A percentile compares a stretch with the other conserved stretches of the same genome.
Evolutionary conservation across 768 basidiomycete species (phyloP).

Genomic region (Macrolepiota albuminosa): DNA sequence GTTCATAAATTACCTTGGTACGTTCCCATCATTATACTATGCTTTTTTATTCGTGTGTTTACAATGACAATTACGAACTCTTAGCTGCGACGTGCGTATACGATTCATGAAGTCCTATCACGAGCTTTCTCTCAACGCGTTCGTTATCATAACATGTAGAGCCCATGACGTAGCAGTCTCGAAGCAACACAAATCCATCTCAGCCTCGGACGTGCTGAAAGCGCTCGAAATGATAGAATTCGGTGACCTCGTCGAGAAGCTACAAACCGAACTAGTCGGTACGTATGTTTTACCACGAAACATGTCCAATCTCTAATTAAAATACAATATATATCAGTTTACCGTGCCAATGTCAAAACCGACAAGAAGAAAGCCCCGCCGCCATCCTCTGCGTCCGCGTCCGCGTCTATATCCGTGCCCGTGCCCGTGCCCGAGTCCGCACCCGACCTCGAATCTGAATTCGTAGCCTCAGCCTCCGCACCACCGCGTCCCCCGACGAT

Average conservation of each 20-base stretch:
- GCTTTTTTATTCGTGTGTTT: too few relatives aligned
- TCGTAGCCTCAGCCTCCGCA: constrained; percentile 14
- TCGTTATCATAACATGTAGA: constrained; percentile 36
- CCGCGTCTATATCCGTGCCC: constrained; percentile 13
- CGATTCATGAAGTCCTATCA: too few relatives aligned
- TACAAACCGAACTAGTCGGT: constrained; percentile 66
- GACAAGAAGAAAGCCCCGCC: constrained; percentile 47
- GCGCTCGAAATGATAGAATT: constrained; percentile 79
- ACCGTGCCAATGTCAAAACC: constrained; percentile 57
- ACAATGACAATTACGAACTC: too few relatives aligned
- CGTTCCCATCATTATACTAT: too few relatives aligned
- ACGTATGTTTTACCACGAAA: constrained; percentile 14
- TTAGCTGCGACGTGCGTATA: too few relatives aligned
- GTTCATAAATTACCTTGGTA: constrained; percentile 82
- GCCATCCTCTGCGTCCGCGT: constrained; percentile 18
- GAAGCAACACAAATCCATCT: constrained; percentile 79
- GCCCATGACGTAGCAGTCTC: constrained; percentile 88
- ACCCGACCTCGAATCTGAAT: constrained; percentile 9
- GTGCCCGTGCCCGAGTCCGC: background rate
- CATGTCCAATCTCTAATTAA: too few relatives aligned
- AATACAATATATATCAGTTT: constrained; percentile 42
- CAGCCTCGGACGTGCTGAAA: constrained; percentile 85
- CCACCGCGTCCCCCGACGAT: constrained; percentile 15
- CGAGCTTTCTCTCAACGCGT: too few relatives aligned
- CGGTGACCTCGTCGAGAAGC: constrained; percentile 57